Evolutionary conservation across 78 protist genomes (phyloP).

Genomic region (Carpediemonas membranifera): DNA sequence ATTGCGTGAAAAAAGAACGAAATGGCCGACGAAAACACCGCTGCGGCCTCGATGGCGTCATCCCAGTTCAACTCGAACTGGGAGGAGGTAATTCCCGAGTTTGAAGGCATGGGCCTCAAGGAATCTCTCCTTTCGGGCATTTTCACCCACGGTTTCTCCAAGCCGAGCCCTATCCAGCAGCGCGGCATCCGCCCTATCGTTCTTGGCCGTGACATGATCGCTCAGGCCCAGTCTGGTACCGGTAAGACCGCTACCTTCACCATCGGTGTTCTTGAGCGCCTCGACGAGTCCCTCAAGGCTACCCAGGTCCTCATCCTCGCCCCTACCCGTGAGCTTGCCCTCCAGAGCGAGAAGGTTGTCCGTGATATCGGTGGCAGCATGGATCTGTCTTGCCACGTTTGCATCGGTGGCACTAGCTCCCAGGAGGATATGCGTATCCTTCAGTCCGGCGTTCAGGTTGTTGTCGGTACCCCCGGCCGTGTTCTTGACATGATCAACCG

Average conservation of each 20-base stretch:
- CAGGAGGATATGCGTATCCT: conserved; percentile 73
- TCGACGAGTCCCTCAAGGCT: not conserved
- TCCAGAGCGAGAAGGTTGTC: conserved; percentile 81
- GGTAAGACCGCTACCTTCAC: conserved; percentile 83
- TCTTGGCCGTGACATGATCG: conserved; percentile 88
- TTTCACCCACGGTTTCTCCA: conserved; percentile 82
- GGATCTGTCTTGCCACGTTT: conserved; percentile 63
- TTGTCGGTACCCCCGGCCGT: conserved; percentile 99
- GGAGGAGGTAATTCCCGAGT: conserved; percentile 27
- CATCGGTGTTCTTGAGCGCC: conserved; percentile 48
- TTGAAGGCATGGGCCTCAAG: conserved; percentile 77
- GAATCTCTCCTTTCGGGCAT: conserved; percentile 80
- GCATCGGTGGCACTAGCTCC: conserved; percentile 92
- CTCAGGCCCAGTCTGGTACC: conserved; percentile 93
- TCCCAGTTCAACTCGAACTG: not conserved
- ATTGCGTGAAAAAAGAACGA: too few relatives aligned
- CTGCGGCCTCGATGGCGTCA: too few relatives aligned
- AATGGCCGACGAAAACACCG: too few relatives aligned
- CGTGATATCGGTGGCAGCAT: conserved; percentile 78
- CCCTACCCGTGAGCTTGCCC: conserved; percentile 98
- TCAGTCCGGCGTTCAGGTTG: conserved; percentile 78
- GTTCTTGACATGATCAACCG: conserved; percentile 88
- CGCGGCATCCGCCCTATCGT: conserved; percentile 86
- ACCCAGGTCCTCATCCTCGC: conserved; percentile 61
- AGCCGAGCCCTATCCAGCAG: conserved; percentile 95